These are phyloP conservation scores for Cystobasidium slooffiae DNA, from an alignment of 1,284 basidiomycete genomes.

Conservation along the genomic window DNA sequence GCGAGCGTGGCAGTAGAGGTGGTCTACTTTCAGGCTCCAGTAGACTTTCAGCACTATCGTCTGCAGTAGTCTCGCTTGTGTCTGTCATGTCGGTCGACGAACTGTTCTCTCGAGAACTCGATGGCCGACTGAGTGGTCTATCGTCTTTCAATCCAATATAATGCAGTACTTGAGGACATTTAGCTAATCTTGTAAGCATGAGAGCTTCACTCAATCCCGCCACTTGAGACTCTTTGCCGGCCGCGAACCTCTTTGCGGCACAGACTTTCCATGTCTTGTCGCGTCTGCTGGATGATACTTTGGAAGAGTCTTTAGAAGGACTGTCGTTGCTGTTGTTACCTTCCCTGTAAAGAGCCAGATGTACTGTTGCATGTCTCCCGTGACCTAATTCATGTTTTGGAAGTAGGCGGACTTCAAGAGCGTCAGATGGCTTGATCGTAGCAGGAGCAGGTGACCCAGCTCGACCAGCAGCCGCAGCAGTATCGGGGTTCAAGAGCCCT, in stretches of 20 bases:
- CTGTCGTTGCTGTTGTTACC: slow-evolving; percentile 26
- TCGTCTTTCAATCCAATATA: slow-evolving; percentile 39
- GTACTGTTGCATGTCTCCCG: slow-evolving; percentile 60
- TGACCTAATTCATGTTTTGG: slow-evolving; percentile 58
- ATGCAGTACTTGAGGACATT: slow-evolving; percentile 12
- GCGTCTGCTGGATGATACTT: slow-evolving; percentile 31
- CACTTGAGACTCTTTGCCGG: slow-evolving; percentile 59
- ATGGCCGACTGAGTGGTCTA: slow-evolving; percentile 42
- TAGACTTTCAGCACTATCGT: too few relatives aligned
- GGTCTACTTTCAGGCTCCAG: too few relatives aligned
- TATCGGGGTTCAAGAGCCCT: background rate
- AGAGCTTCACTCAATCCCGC: slow-evolving; percentile 60
- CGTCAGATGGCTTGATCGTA: slow-evolving; percentile 17
- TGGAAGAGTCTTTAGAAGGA: background rate
- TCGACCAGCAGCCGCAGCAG: background rate
- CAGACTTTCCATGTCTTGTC: slow-evolving; percentile 57
- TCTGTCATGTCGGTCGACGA: background rate
- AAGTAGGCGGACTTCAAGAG: slow-evolving; percentile 53
- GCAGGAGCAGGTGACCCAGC: background rate
- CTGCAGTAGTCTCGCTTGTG: background rate
- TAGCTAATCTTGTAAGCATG: slow-evolving; percentile 58
- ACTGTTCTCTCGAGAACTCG: slow-evolving; percentile 41
- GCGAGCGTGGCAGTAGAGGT: slow-evolving; percentile 4
- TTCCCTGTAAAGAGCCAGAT: slow-evolving; percentile 56
- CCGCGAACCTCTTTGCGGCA: slow-evolving; percentile 59